Percentiles rank a stretch among this genome's conserved stretches.
Conservation (phyloP, 768 basidiomycete species). For the Russula compacta region DNA sequence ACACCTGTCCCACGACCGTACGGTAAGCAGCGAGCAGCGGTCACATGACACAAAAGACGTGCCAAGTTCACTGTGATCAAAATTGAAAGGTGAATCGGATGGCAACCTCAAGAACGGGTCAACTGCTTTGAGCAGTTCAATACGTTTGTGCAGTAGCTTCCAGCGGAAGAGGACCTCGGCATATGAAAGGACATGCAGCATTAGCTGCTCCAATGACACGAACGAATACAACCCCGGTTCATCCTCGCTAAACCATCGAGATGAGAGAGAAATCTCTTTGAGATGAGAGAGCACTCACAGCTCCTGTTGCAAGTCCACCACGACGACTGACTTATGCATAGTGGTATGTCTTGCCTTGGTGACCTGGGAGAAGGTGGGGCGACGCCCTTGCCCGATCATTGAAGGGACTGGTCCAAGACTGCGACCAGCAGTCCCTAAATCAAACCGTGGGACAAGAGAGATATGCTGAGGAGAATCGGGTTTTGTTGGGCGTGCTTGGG, state of each 20-base stretch:
- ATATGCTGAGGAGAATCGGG: conserved; percentile 3
- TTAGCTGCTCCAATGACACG: conserved; percentile 30
- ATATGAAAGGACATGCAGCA: conserved; percentile 56
- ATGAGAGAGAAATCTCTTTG: neutral
- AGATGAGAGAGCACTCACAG: conserved; percentile 2
- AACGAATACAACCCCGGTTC: neutral
- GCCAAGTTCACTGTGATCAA: conserved; percentile 22
- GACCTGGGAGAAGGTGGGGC: conserved; percentile 37
- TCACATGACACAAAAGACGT: neutral
- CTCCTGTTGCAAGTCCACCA: conserved; percentile 21
- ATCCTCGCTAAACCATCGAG: neutral
- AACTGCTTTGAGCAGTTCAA: conserved; percentile 65
- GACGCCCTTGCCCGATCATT: conserved; percentile 20
- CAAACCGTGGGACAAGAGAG: conserved; percentile 31
- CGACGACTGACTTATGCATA: conserved; percentile 34
- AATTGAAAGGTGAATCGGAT: conserved; percentile 6
- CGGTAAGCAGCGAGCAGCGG: conserved; percentile 23
- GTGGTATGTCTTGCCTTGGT: conserved; percentile 25
- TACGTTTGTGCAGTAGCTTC: conserved; percentile 59
- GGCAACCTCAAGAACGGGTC: conserved; percentile 22
- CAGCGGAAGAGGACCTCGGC: conserved; percentile 70
- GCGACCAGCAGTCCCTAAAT: conserved; percentile 24
- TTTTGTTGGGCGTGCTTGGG: neutral
- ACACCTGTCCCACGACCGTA: conserved; percentile 22
- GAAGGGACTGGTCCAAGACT: conserved; percentile 5